phyloP scores from a whole-genome alignment of 148 eudicot species.

The Nyssa sinensis region DNA sequence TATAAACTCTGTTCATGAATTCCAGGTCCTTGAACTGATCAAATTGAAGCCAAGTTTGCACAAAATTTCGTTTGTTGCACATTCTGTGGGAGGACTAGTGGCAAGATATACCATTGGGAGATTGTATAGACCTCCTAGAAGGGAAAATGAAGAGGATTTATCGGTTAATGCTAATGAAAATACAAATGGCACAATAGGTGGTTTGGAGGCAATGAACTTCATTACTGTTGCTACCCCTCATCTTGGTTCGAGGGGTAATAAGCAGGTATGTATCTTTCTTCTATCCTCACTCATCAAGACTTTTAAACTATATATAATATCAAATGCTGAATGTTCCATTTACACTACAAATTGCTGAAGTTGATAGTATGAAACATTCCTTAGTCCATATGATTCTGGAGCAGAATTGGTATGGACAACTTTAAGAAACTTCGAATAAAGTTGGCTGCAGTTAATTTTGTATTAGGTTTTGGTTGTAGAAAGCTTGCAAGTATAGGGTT shows the following conservation, averaged over 20 bases:
- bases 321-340: not conserved
- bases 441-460: no score
- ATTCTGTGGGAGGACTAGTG: slow-evolving; percentile 92
- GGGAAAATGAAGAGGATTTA: slow-evolving; percentile 24
- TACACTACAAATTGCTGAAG: not conserved
- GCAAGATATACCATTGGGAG: slow-evolving; percentile 93
- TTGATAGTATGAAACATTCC: not conserved
- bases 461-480: no score
- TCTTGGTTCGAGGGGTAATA: slow-evolving; percentile 98
- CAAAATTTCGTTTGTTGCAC: slow-evolving; percentile 89
- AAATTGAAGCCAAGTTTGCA: slow-evolving; percentile 52
- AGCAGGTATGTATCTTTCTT: slow-evolving; percentile 52
- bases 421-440: no score
- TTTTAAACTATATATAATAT: not conserved
- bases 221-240: slow-evolving; percentile 94
- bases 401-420: no score
- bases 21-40: slow-evolving; percentile 74
- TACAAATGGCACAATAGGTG: slow-evolving; percentile 67
- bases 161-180: slow-evolving; percentile 30
- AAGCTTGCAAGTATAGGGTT: no score
- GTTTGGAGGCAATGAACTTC: slow-evolving; percentile 85
- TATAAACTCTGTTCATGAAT: slow-evolving; percentile 12
- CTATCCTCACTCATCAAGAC: not conserved
- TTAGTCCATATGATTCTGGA: not conserved
- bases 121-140: slow-evolving; percentile 49